Evolutionary conservation across 768 basidiomycete species (phyloP), one percentile per base, ranked within the genome.

Genomic region (Leccinellum rugosiceps): DNA sequence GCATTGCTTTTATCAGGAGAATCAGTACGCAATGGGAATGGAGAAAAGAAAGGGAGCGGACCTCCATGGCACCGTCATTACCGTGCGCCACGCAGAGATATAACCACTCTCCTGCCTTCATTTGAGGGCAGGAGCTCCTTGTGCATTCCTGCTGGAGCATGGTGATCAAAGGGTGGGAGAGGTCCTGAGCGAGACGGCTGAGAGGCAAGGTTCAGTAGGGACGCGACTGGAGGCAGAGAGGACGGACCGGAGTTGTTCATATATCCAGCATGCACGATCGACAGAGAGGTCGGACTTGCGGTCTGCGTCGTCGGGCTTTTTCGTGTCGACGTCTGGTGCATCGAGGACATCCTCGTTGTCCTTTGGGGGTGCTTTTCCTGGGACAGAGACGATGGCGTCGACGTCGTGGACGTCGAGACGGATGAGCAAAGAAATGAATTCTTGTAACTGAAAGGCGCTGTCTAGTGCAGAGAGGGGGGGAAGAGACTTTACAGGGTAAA

Each of bases 31-130:
- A 50, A 43, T 38, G 26, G 15, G 17, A n/a, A 45, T 45, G 11
- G 41, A 41, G 59, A 49, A 60, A 17, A 3, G 28, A 38, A 4
- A 34, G 10, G 23, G 43, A 52, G 51, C 81, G 47, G 63, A 90
- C 91, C 83, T 93, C 92, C 84, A 91, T 89, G 50, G 86, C 83
- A 10, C 88, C 87, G 56, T 91, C 90, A 65, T 86, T 91, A 21
- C 92, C 93, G 72, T 98, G 94, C 0, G 94, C 95, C 38, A 95
- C 94, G 63, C 96, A 98, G 6, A 98, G 76, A 73, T 97, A 98
- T 28, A 92, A 80, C 96, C 96, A 98, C 77, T 98, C 93, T 55
- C 92, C 92, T n/a, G 95, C 94, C 72, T 95, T 95, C 96, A 99
- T 99, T 74, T 96, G 88, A 1, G 94, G 92, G 77, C 96, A 99